Evolutionary conservation across 106 monocot species (phyloP).

Genomic region (Acanthochlamys bracteata): DNA sequence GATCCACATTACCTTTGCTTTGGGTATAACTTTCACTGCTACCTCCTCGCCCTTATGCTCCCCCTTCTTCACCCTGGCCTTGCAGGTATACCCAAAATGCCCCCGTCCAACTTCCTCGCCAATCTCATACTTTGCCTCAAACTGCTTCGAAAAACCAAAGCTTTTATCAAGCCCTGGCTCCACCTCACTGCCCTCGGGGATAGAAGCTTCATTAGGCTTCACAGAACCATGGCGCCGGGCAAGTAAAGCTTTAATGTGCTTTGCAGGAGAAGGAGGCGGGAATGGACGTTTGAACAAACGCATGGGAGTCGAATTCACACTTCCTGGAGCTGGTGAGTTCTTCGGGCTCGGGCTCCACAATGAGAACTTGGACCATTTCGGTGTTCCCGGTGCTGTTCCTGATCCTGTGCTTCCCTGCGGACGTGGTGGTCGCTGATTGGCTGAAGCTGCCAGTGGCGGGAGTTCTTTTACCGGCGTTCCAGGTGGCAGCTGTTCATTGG

Average conservation of each 20-base stretch:
- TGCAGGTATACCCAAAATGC: constrained; percentile 17
- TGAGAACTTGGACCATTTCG: constrained; percentile 24
- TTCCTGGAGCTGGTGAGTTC: constrained; percentile 22
- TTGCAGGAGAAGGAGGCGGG: constrained; percentile 47
- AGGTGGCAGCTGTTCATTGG: not conserved
- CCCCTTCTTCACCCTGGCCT: constrained; percentile 11
- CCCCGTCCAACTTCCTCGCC: constrained; percentile 15
- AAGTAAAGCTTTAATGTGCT: constrained; percentile 39
- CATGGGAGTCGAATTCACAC: constrained; percentile 32
- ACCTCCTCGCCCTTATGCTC: constrained; percentile 15
- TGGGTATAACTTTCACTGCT: constrained; percentile 16
- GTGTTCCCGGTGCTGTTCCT: constrained; percentile 6
- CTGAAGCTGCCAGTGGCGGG: not conserved
- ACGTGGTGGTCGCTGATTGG: constrained; percentile 10
- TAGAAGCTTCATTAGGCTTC: constrained; percentile 16
- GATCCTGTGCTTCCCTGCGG: not conserved
- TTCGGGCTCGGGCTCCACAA: constrained; percentile 42
- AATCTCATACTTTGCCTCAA: constrained; percentile 13
- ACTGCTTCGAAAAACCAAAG: constrained; percentile 31
- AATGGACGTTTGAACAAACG: constrained; percentile 57
- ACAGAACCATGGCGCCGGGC: constrained; percentile 24
- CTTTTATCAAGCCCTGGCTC: constrained; percentile 29
- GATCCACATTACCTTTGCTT: constrained; percentile 9
- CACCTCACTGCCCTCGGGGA: constrained; percentile 16
- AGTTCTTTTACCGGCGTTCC: not conserved